Evolutionary conservation across 768 basidiomycete species (phyloP), one percentile per base, ranked within the genome.

Genomic region (Podaxis carcinomalis): DNA sequence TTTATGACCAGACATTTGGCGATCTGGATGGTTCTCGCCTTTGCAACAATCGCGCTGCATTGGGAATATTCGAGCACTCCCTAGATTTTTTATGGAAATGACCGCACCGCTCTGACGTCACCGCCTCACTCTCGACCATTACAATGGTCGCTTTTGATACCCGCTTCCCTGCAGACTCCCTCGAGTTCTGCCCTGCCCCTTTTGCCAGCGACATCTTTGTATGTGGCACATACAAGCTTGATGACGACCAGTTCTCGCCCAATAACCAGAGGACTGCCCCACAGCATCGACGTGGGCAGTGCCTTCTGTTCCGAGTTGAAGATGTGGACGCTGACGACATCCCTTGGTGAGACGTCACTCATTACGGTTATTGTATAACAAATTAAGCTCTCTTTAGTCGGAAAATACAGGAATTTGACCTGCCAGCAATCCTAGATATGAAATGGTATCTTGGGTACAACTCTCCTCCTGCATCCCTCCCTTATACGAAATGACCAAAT

Each of bases 191-290:
- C 66, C 95, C 95, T 4, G 82, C 83, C 59, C 78, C 79, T 11
- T 75, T 76, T 25, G 79, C 78, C 52, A 74, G 78, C 2, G 75
- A 88, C 65, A 73, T 97, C 27, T 81, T 98, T 62, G 89, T 88
- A 1, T 93, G 93, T 67, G 96, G 96, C 21, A 98, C 96, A 0
- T 99, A 99, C 75, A 87, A 92, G 66, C 80, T 98, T 21, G 78
- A 87, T 35, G 76, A 75, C 59, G 64, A 66, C 59, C 56, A 59
- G n/a, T 23, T 66, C 32, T 55, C 64, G 28, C 47, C 44, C n/a
- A 44, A 55, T 46, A 60, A 28, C 56, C 53, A 40, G 42, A 62
- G 50, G 56, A 63, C n/a, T 42, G 64, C 64, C 42, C 60, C 55
- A 51, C 57, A 62, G 68, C 72, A 68, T 35, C 75, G 92, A 63